These are phyloP conservation scores for Fusarium circinatum DNA, from an alignment of 2,329 filamentous ascomycete genomes.

Conservation along the genomic window DNA sequence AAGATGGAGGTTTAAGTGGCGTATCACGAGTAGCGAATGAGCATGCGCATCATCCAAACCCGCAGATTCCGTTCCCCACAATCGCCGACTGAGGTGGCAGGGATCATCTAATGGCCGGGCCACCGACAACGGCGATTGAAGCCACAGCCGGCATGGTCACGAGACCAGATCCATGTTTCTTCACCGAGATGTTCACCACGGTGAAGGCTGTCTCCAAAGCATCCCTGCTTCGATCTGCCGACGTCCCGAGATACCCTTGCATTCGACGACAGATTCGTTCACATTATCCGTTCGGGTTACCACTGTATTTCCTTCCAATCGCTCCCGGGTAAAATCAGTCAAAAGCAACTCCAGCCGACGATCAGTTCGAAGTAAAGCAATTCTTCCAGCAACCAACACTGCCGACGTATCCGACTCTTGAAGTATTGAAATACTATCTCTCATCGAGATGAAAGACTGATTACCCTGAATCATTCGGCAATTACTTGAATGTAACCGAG, in stretches of 20 bases:
- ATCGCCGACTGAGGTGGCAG: not conserved
- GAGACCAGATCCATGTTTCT: not conserved
- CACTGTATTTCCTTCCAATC: slow-evolving; percentile 10
- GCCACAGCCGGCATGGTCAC: slow-evolving; percentile 13
- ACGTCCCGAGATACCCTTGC: slow-evolving; percentile 22
- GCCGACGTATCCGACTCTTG: slow-evolving; percentile 11
- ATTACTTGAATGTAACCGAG: slow-evolving; percentile 15
- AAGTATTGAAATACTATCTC: not conserved
- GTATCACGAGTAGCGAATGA: slow-evolving; percentile 30
- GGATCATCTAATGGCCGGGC: slow-evolving; percentile 22
- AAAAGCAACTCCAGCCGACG: not conserved
- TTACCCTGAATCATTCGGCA: not conserved
- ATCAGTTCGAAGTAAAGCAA: not conserved
- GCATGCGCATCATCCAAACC: slow-evolving; percentile 8
- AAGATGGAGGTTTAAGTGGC: slow-evolving; percentile 3
- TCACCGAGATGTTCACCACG: slow-evolving; percentile 23
- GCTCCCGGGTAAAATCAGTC: slow-evolving; percentile 13
- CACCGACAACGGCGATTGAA: slow-evolving; percentile 11
- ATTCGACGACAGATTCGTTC: slow-evolving; percentile 3
- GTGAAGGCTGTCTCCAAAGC: slow-evolving; percentile 3
- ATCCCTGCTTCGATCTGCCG: slow-evolving; percentile 28
- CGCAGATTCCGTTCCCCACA: slow-evolving; percentile 17
- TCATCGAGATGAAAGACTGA: not conserved
- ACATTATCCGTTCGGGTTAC: slow-evolving; percentile 5
- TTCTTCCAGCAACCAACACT: not conserved